Base-by-base conservation (phyloP, 768 basidiomycete species). In the Auricularia auricula-judae region DNA sequence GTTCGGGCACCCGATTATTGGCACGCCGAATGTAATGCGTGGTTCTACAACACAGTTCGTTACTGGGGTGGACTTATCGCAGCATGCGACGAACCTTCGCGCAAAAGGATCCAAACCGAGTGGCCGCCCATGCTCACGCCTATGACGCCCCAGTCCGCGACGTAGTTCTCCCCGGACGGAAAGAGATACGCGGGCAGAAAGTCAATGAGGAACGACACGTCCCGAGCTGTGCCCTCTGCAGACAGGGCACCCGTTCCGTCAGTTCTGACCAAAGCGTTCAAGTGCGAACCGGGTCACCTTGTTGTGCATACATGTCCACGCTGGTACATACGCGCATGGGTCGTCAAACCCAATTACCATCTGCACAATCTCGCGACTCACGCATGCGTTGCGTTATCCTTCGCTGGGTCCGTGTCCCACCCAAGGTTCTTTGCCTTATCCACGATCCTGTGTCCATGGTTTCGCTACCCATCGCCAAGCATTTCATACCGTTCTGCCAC, bases 91-190 rank as follows among this genome's bases (percentile, higher is more conserved):
- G 16, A 71, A 77, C 81, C 82, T 56, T 79, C 71, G n/a, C 71
- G 70, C 4, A 91, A 80, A 1, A 80, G 76, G 36, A 88, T 79
- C 92, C 93, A 95, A 0, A 89, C 80, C 0, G 90, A 81, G 71
- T 97, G 92, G 0, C 92, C 93, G 0, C 93, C 93, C 0, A 97
- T 82, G 66, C 88, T 90, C 68, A 88, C 79, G 0, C 93, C 93
- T 0, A 83, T 81, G 3, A 88, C 78, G 11, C 84, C 84, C 86
- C 88, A 97, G 64, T 84, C 80, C 4, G 75, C 79, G 43, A 95
- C 80, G 14, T 70, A 71, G 34, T 83, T 79, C 67, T 91, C 86
- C 11, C 76, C 84, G 12, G 75, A 67, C 0, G 92, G 91, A 71
- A 87, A 95, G 8, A 95, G 72, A 70, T 86, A 87, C 0, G 84